Base-by-base conservation (phyloP, 805 yeast species). In the Ogataea neopini region DNA sequence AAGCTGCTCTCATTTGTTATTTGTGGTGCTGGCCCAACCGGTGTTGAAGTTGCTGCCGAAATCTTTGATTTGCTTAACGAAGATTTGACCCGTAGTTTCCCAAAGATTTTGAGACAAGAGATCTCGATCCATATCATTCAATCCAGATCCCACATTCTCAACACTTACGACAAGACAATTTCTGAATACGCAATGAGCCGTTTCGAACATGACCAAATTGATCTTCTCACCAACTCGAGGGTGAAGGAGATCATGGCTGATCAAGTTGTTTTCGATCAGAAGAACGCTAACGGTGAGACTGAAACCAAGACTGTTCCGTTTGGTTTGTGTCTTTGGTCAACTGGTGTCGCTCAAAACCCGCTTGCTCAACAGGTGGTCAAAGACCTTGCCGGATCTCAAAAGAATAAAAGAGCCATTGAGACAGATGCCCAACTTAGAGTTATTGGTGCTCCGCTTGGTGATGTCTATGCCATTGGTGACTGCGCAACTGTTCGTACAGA, bases 21-120 rank as follows among this genome's bases (percentile, higher is more conserved):
- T 28, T 82, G 87, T 63, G 88, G 88, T 51, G 88, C 88, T 50
- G 88, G 88, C 37, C 87, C 88, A 45, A 83, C 88, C 1, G 88
- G 88, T 56, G 86, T 81, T 29, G 88, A 83, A 61, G 76, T 83
- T 57, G 88, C 89, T 25, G 86, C 88, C 26, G 89, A 83, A 64
- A 76, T 83, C 23, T 81, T 71, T 54, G 89, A 83, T 58, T 63
- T 83, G 56, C 68, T 83, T 60, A 81, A 82, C 59, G 88, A 83
- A 63, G 88, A 83, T 60, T 64, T 83, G 56, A 71, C 74, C 38
- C 72, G 75, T 47, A 64, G 71, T 44, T 83, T 78, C 64, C 88
- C 88, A 47, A 73, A 74, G 56, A 71, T 83, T 41, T 65, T 83
- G 40, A 73, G 85, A 65, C 84, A 81, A 59, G 78, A 80, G 51